A percentile compares a stretch with the other conserved stretches of the same genome.
Conservation (phyloP, 495 filamentous ascomycete species). For the Xeromyces bisporus region DNA sequence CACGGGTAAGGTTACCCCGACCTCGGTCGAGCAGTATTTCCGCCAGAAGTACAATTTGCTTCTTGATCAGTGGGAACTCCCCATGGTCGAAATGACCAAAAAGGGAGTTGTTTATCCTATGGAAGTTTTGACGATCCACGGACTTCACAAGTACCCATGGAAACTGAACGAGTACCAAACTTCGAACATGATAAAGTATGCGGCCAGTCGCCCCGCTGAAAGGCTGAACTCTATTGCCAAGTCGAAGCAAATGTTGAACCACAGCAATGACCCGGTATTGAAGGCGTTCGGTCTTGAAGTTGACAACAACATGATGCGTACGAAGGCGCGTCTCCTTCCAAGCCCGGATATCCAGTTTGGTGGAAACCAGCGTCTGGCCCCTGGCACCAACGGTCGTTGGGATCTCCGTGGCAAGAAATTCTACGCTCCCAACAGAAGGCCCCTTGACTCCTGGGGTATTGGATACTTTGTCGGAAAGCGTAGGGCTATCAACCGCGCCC, state of each 20-base stretch:
- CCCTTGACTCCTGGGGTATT: constrained; percentile 57
- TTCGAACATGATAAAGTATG: constrained; percentile 72
- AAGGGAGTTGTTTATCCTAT: constrained; percentile 55
- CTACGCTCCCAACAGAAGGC: constrained; percentile 34
- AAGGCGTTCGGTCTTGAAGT: constrained; percentile 52
- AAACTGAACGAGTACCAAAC: constrained; percentile 59
- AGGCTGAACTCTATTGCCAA: constrained; percentile 45
- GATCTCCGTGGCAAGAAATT: constrained; percentile 71
- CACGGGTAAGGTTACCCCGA: constrained; percentile 18
- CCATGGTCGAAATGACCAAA: constrained; percentile 54
- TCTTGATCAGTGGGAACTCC: constrained; percentile 38
- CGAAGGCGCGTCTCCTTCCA: constrained; percentile 53
- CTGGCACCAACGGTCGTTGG: constrained; percentile 56
- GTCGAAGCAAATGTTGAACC: constrained; percentile 51
- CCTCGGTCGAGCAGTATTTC: constrained; percentile 53
- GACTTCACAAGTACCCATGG: constrained; percentile 58
- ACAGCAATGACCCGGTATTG: constrained; percentile 50
- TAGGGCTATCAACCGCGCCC: constrained; percentile 19
- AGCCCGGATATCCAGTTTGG: constrained; percentile 53
- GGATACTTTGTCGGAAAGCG: constrained; percentile 31
- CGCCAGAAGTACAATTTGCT: constrained; percentile 40
- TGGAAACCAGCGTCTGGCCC: constrained; percentile 30
- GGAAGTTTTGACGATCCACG: constrained; percentile 47
- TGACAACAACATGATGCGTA: constrained; percentile 38
- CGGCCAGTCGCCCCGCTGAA: constrained; percentile 43